Conservation (phyloP, 192 early-diverging fungal genomes). For the Podila epigama region DNA sequence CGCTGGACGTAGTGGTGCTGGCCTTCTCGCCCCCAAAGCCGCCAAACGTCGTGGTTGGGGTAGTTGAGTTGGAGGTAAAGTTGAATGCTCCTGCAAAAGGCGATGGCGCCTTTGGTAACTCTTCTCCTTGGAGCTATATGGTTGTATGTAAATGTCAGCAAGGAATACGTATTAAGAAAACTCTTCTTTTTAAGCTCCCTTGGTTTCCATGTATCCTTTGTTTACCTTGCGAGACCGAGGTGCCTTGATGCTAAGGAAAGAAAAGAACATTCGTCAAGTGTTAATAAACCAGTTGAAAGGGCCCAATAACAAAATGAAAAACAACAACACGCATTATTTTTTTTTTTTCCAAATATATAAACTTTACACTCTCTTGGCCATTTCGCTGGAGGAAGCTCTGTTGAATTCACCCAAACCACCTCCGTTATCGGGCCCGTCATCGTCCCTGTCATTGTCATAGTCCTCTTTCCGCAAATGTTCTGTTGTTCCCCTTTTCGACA, state of each 20-base stretch:
- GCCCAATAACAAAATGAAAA: neutral
- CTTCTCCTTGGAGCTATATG: neutral
- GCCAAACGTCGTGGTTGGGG: no score
- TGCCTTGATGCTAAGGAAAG: neutral
- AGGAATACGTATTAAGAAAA: neutral
- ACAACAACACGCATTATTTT: neutral
- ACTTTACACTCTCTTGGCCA: slow-evolving; percentile 14
- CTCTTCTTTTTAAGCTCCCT: neutral
- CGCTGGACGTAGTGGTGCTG: no score
- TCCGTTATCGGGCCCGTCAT: slow-evolving; percentile 1
- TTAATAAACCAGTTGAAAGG: neutral
- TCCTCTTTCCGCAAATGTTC: slow-evolving; percentile 16
- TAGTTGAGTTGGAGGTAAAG: neutral
- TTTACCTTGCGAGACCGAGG: neutral
- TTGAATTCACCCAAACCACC: slow-evolving; percentile 10
- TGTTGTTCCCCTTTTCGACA: slow-evolving; percentile 18
- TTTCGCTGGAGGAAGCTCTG: slow-evolving; percentile 8
- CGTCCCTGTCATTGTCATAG: slow-evolving; percentile 7
- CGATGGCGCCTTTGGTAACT: neutral
- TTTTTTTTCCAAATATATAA: neutral
- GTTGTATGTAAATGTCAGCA: no score
- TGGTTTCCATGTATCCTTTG: neutral
- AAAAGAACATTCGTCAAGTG: no score
- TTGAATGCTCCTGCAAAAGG: neutral
- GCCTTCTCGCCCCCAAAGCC: no score